phyloP scores from a whole-genome alignment of 345 rosid genomes.

The Syzygium grande region DNA sequence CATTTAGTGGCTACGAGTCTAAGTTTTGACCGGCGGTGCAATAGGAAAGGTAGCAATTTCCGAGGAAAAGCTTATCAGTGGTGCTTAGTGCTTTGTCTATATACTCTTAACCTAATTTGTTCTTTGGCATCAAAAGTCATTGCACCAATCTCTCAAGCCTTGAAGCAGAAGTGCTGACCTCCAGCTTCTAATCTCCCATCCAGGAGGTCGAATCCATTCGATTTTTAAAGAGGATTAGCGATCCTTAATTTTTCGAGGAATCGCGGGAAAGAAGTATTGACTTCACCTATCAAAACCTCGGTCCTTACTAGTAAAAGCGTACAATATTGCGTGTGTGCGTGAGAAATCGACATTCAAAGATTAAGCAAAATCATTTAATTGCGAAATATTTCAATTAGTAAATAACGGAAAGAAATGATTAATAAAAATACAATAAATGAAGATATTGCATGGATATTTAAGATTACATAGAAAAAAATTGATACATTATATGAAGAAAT shows the following conservation, averaged over 20 bases:
- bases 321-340: not conserved
- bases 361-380: not conserved
- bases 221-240: not conserved
- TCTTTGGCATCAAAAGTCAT: not conserved
- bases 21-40: not conserved
- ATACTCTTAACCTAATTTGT: accelerated
- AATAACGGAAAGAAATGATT: not conserved
- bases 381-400: not conserved
- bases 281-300: not conserved
- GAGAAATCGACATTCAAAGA: not conserved
- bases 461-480: not conserved
- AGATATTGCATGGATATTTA: not conserved
- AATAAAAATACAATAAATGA: not conserved
- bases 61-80: not conserved
- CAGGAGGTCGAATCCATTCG: not conserved
- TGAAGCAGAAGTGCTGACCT: no score
- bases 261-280: not conserved
- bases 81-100: not conserved
- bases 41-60: not conserved
- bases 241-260: not conserved
- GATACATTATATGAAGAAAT: not conserved
- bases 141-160: no score
- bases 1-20: not conserved
- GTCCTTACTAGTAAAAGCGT: not conserved
- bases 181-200: no score